These are phyloP conservation scores for Debaryomycetaceae sp. DNA, from an alignment of 1,139 yeast species.

Conservation along the genomic window DNA sequence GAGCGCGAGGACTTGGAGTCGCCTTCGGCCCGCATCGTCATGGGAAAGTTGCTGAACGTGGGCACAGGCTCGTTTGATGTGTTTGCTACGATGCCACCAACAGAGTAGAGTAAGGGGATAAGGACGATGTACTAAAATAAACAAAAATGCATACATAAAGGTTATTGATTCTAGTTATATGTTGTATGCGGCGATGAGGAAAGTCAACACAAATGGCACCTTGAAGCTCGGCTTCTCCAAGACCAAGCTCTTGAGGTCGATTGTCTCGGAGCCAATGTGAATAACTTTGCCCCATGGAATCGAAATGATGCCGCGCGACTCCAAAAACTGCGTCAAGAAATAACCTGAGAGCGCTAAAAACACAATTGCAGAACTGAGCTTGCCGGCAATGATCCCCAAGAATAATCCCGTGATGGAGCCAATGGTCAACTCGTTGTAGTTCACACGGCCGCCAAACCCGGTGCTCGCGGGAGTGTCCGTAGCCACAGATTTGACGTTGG, in stretches of 20 bases:
- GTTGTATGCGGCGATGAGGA: slow-evolving; percentile 62
- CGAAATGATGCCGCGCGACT: slow-evolving; percentile 51
- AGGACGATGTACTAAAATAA: slow-evolving; percentile 2
- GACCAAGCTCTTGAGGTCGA: slow-evolving; percentile 50
- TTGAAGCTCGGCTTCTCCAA: slow-evolving; percentile 66
- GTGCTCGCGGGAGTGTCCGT: slow-evolving; percentile 8
- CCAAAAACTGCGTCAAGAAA: slow-evolving; percentile 54
- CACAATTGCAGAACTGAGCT: slow-evolving; percentile 55
- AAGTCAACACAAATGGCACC: slow-evolving; percentile 53
- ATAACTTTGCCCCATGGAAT: slow-evolving; percentile 47
- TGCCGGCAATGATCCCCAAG: slow-evolving; percentile 62
- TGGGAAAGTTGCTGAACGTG: slow-evolving; percentile 86
- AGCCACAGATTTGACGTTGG: slow-evolving; percentile 5
- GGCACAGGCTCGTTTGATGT: slow-evolving; percentile 98
- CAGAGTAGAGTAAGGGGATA: slow-evolving; percentile 6
- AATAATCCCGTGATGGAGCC: slow-evolving; percentile 67
- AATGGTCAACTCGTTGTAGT: slow-evolving; percentile 63
- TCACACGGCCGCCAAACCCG: slow-evolving; percentile 36
- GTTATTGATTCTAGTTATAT: slow-evolving; percentile 21
- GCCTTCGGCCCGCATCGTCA: slow-evolving; percentile 92
- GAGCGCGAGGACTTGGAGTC: slow-evolving; percentile 84
- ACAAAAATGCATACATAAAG: slow-evolving; percentile 6
- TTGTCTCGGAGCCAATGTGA: slow-evolving; percentile 39
- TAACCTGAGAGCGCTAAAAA: slow-evolving; percentile 49
- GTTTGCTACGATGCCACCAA: slow-evolving; percentile 57